Base-by-base conservation (phyloP, 805 yeast species). In the Metschnikowia continentalis region DNA sequence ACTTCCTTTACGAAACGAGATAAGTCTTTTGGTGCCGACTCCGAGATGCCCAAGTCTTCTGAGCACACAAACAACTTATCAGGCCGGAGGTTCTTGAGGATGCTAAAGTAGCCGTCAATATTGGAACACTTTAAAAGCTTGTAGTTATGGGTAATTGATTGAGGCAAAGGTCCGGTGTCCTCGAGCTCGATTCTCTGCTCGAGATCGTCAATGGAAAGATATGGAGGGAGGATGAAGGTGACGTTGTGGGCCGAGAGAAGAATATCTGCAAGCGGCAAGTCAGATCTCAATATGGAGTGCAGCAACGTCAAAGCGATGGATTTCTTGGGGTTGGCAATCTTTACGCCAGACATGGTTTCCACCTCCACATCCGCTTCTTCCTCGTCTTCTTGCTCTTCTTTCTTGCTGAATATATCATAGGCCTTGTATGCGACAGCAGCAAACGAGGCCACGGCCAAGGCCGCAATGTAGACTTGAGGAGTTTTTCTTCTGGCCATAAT, bases 201-300 rank as follows among this genome's bases (percentile, higher is more conserved):
- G 44, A 73, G 64, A 52, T 74, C 78, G 32, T 72, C 76, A 30
- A 69, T 59, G 11, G 70, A 66, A 26, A 74, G 62, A 48, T 73
- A 67, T 3, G 78, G 78, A 5, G 78, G 77, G 30, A 74, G 65
- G 44, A 74, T 74, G 55, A 74, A 74, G 6, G 75, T 70, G 36
- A 74, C 72, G 54, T 74, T 74, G 32, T 69, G 73, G 2, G 69
- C 59, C 32, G 66, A 68, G 48, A 65, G 50, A 42, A 74, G 60
- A 15, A 73, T 72, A 19, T 73, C 76, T 50, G 68, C 60, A 47
- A 74, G 62, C 2, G 77, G 77, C 26, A 72, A 58, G 44, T 64
- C 58, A 43, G 69, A 63, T 48, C 62, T 66, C 51, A 74, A 59
- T n/a, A 74, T 69, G 30, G 74, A 67, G 47, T 72, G 72, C 42